Evolutionary conservation across 305 asterid genomes (phyloP).

Genomic region (Fraxinus angustifolia): DNA sequence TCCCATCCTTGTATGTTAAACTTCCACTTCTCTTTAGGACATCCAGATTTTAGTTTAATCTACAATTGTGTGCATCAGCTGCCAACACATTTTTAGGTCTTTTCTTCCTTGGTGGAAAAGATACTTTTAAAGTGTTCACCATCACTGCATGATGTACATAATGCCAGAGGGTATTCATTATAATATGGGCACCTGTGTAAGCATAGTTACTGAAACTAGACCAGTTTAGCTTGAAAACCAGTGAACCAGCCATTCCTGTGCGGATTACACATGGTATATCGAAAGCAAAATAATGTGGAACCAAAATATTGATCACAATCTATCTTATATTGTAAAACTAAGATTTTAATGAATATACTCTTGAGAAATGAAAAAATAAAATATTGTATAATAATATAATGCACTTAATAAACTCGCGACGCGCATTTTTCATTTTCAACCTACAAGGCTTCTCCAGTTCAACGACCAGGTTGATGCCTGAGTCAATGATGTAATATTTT

Average conservation of each 20-base stretch:
- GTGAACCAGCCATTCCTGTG: not conserved
- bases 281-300: not conserved
- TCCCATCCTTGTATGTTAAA: slow-evolving; percentile 67
- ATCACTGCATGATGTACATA: not conserved
- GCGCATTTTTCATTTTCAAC: not conserved
- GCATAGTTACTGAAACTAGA: not conserved
- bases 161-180: not conserved
- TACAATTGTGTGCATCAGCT: slow-evolving; percentile 10
- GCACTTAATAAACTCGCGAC: not conserved
- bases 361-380: not conserved
- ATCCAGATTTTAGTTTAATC: slow-evolving; percentile 7
- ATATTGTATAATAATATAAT: not conserved
- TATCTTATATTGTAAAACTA: not conserved
- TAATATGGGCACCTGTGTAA: not conserved
- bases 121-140: not conserved
- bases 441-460: not conserved
- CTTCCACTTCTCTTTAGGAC: slow-evolving; percentile 16
- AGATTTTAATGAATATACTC: not conserved
- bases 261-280: not conserved
- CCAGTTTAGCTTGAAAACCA: not conserved
- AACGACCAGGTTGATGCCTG: not conserved
- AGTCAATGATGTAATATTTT: not conserved
- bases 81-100: not conserved
- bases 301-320: not conserved
- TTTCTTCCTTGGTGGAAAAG: not conserved